Percentiles rank a stretch among this genome's conserved stretches.
Conservation (phyloP, 208 protist species). For the Leishmania tarentolae region DNA sequence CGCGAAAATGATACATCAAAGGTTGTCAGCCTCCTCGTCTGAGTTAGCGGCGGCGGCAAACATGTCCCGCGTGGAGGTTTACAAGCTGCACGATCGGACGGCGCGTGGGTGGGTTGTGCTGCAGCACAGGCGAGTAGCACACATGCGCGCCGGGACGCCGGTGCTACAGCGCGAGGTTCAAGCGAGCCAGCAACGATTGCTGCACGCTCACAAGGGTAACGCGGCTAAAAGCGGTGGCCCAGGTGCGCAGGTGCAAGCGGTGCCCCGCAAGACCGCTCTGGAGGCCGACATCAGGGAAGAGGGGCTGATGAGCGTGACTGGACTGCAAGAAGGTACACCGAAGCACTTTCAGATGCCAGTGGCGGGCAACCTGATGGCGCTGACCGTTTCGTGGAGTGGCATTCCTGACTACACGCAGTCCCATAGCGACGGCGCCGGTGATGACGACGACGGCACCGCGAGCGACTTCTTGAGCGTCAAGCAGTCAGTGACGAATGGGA, state of each 20-base stretch:
- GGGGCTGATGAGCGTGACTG: neutral
- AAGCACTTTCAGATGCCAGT: neutral
- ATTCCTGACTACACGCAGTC: neutral
- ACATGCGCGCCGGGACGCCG: conserved; percentile 12
- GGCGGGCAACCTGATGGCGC: neutral
- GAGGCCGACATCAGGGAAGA: neutral
- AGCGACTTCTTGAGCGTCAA: neutral
- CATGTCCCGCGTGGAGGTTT: conserved; percentile 17
- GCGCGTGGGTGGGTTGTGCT: conserved; percentile 37
- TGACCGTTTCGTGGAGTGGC: conserved; percentile 10
- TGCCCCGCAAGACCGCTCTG: neutral
- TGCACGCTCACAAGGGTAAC: neutral
- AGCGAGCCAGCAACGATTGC: conserved; percentile 33
- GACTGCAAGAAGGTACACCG: neutral
- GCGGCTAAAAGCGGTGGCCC: neutral
- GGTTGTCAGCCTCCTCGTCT: neutral
- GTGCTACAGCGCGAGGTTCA: conserved; percentile 34
- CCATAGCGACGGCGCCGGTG: neutral
- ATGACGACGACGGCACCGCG: neutral
- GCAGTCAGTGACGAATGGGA: neutral
- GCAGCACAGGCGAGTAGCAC: conserved; percentile 37
- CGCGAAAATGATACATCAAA: neutral
- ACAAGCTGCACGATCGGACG: conserved; percentile 29
- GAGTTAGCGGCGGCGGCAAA: neutral
- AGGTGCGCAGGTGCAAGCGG: neutral